Evolutionary conservation across 441 rosid species (phyloP), one percentile per base, ranked within the genome.

Genomic region (Populus hybrid): DNA sequence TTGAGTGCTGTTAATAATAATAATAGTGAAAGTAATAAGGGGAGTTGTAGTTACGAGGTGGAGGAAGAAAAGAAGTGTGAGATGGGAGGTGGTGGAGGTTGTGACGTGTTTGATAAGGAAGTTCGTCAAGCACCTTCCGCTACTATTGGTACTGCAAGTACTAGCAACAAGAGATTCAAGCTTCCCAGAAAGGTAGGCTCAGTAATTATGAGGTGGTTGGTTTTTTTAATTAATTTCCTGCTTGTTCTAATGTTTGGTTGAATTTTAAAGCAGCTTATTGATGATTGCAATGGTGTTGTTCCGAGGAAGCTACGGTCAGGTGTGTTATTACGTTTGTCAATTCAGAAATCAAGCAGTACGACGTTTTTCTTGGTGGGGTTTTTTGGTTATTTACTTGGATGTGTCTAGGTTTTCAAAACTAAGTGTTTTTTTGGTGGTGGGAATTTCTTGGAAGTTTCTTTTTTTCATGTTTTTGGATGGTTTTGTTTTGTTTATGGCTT

Each of bases 251-350:
- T n/a, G 20, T 45, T 67, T 68, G 24, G 35, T 35, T 67, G 24
- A 76, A n/a, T 59, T 69, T 71, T 84, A 50, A 79, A 82, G 70
- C 84, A 89, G 94, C 77, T 80, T 76, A 77, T 83, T 72, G 81
- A 87, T 73, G 91, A 84, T 76, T 83, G 75, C 78, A 86, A 85
- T 80, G 91, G 88, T 71, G 94, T 87, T 77, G 90, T 95, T 79
- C 99, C 99, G 23, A 87, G 99, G 77, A 95, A 91, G 91, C 88
- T 93, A 80, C 97, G 99, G 74, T 93, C 99, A 87, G 99, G 99
- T 95, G 83, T 81, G 77, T 53, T 28, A 36, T 80, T 84, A 75
- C 28, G 78, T 83, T 81, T 20, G 35, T 33, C 18, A 65, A 28
- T 65, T 29, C 36, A 65, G 36, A 23, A 65, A 65, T 65, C 10